Evolutionary conservation across 73 alveolate species (phyloP).

Genomic region (Stentor roeselii): DNA sequence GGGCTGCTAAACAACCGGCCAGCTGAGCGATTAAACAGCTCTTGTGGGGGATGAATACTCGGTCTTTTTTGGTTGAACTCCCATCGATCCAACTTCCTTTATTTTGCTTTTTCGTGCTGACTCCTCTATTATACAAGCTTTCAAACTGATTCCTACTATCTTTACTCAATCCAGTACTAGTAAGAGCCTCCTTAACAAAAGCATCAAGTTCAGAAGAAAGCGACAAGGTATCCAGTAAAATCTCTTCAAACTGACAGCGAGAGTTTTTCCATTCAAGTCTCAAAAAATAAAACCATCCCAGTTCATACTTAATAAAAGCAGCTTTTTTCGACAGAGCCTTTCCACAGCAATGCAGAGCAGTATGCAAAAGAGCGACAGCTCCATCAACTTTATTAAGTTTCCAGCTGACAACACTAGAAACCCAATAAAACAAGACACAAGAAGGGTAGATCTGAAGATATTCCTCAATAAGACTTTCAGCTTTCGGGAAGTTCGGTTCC

Average conservation of each 20-base stretch:
- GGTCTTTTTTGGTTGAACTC: constrained; percentile 25
- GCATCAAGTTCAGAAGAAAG: constrained; percentile 31
- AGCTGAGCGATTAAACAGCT: constrained; percentile 51
- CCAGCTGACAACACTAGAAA: constrained; percentile 52
- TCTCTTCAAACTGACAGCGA: constrained; percentile 34
- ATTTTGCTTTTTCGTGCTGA: constrained; percentile 12
- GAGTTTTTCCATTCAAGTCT: constrained; percentile 42
- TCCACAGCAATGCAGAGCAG: constrained; percentile 41
- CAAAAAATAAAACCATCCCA: constrained; percentile 59
- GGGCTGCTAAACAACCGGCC: constrained; percentile 57
- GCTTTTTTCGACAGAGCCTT: constrained; percentile 32
- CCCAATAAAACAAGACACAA: constrained; percentile 59
- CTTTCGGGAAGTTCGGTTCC: constrained; percentile 49
- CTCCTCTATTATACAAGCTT: not conserved
- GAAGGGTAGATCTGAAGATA: constrained; percentile 39
- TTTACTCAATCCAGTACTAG: not conserved
- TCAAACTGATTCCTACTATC: not conserved
- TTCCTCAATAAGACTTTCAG: constrained; percentile 29
- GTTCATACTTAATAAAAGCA: constrained; percentile 58
- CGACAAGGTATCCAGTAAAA: constrained; percentile 36
- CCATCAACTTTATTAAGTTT: constrained; percentile 49
- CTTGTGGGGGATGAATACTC: constrained; percentile 55
- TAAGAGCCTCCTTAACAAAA: constrained; percentile 26
- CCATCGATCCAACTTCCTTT: constrained; percentile 4
- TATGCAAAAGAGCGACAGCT: constrained; percentile 44